phyloP scores from a whole-genome alignment of 441 rosid species.

The Eutrema salsugineum region DNA sequence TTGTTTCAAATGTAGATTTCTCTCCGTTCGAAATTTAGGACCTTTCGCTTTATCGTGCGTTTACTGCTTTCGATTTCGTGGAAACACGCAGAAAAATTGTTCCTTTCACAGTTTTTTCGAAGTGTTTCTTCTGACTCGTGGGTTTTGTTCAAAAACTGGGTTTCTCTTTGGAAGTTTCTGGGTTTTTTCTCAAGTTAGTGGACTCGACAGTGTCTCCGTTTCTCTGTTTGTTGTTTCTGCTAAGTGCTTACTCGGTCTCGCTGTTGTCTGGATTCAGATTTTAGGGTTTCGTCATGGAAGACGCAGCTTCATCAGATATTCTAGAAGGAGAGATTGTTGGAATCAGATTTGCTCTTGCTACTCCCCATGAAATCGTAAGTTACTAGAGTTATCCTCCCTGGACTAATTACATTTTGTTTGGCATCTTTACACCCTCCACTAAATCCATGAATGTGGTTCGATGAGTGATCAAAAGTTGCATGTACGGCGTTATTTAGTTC shows the following conservation, averaged over 20 bases:
- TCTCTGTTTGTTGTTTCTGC: background rate
- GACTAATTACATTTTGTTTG: background rate
- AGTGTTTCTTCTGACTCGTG: background rate
- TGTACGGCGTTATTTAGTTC: background rate
- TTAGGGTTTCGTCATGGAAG: constrained; percentile 51
- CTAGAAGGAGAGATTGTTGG: constrained; percentile 76
- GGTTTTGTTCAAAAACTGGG: background rate
- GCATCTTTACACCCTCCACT: background rate
- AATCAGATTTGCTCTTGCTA: constrained; percentile 69
- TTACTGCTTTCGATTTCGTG: background rate
- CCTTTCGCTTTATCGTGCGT: background rate
- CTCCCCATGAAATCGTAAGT: constrained; percentile 78
- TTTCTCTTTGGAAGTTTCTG: background rate
- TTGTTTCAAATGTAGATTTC: constrained; percentile 2
- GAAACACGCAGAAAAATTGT: background rate
- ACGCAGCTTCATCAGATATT: constrained; percentile 34
- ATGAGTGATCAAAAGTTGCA: constrained; percentile 5
- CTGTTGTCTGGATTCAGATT: background rate
- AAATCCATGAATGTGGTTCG: background rate
- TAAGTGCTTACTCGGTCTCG: background rate
- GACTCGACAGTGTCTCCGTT: background rate
- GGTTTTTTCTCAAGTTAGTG: background rate
- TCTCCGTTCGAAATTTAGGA: background rate
- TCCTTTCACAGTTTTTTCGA: background rate
- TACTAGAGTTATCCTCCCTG: background rate